Conservation (phyloP, 768 basidiomycete genomes). For the Boletus edulis region DNA sequence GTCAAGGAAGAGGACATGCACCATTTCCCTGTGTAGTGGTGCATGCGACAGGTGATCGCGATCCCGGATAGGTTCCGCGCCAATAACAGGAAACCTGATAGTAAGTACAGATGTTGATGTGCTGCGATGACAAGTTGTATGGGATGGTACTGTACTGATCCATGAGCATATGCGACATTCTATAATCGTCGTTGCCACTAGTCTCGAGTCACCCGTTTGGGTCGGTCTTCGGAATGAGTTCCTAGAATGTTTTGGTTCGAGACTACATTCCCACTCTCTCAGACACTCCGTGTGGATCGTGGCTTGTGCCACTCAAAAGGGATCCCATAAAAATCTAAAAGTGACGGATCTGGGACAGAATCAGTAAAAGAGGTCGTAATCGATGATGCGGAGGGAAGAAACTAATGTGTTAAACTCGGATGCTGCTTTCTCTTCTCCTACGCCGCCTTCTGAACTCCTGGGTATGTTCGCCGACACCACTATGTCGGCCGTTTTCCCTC, state of each 20-base stretch:
- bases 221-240: too few species aligned
- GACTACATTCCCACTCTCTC: too few species aligned
- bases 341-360: neutral
- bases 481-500: conserved; percentile 66
- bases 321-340: neutral
- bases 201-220: too few species aligned
- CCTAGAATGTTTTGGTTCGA: too few species aligned
- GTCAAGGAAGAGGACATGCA: neutral
- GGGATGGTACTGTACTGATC: neutral
- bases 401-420: conserved; percentile 55
- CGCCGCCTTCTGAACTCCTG: conserved; percentile 32
- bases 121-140: neutral
- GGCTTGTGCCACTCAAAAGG: neutral
- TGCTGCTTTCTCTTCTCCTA: conserved; percentile 34
- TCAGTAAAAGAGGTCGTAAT: conserved; percentile 71
- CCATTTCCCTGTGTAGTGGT: neutral
- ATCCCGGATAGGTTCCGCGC: neutral
- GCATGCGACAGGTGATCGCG: neutral
- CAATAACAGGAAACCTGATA: neutral
- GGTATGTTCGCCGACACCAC: conserved; percentile 87
- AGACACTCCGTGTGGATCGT: neutral
- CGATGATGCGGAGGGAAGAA: conserved; percentile 58
- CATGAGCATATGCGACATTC: conserved; percentile 1
- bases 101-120: neutral
- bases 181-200: neutral